A percentile compares a stretch with the other conserved stretches of the same genome.
Evolutionary conservation across 371 early-diverging fungal genomes (phyloP).

Genomic region (Funneliformis caledonium): DNA sequence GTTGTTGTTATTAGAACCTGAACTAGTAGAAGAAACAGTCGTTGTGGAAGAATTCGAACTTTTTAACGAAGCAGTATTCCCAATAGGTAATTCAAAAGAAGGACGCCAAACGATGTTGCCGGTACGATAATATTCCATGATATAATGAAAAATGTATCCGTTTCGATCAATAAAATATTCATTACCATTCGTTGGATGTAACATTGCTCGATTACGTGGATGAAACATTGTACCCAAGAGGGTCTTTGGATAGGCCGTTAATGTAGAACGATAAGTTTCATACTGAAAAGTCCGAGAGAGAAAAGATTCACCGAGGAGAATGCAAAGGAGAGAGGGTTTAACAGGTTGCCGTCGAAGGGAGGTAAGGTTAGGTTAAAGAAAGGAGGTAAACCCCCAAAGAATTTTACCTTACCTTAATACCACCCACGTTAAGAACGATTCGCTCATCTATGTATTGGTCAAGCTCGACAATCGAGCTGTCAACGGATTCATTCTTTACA

Average conservation of each 20-base stretch:
- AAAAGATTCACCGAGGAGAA: not conserved
- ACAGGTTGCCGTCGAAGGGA: not conserved
- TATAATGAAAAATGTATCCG: constrained; percentile 18
- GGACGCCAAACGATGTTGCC: constrained; percentile 21
- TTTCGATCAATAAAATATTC: constrained; percentile 33
- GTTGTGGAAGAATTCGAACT: not conserved
- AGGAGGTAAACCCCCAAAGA: too few species aligned
- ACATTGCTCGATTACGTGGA: constrained; percentile 9
- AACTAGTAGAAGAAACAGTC: not conserved
- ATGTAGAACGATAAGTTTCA: constrained; percentile 27
- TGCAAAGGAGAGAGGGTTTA: not conserved
- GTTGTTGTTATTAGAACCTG: not conserved
- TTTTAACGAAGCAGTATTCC: not conserved
- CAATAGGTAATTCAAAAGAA: not conserved
- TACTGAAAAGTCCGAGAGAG: not conserved
- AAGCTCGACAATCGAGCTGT: not conserved
- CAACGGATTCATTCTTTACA: not conserved
- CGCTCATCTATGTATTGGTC: constrained; percentile 7
- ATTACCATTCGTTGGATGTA: constrained; percentile 31
- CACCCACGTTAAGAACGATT: constrained; percentile 31
- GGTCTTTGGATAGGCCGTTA: constrained; percentile 22
- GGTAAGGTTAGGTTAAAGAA: not conserved
- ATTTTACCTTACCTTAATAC: constrained; percentile 23
- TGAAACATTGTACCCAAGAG: constrained; percentile 35
- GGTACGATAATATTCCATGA: constrained; percentile 29